Percentiles rank a stretch among this genome's conserved stretches.
Conservation (phyloP, 495 filamentous ascomycete genomes). For the Penicillium paxilli region DNA sequence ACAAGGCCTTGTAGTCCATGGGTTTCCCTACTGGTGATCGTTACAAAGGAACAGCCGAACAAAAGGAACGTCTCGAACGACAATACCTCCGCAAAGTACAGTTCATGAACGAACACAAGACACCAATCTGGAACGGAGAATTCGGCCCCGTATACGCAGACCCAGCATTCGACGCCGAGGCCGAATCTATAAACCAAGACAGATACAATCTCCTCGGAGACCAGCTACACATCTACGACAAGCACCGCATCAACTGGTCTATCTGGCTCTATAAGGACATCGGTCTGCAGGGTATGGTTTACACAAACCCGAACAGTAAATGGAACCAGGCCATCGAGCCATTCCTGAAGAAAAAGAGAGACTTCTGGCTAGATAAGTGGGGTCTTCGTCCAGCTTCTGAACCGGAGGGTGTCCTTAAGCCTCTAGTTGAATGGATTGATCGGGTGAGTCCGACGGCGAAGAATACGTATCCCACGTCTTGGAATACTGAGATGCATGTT, state of each 20-base stretch:
- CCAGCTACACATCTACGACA: slow-evolving; percentile 58
- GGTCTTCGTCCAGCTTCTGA: slow-evolving; percentile 41
- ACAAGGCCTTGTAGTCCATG: slow-evolving; percentile 21
- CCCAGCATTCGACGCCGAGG: slow-evolving; percentile 30
- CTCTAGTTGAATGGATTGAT: slow-evolving; percentile 45
- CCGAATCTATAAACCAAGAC: slow-evolving; percentile 48
- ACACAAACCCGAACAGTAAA: slow-evolving; percentile 43
- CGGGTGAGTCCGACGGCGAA: slow-evolving; percentile 36
- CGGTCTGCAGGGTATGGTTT: slow-evolving; percentile 63
- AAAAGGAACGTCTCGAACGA: slow-evolving; percentile 48
- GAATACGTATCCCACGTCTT: slow-evolving; percentile 53
- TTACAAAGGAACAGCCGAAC: slow-evolving; percentile 53
- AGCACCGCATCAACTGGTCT: slow-evolving; percentile 56
- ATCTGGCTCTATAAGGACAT: slow-evolving; percentile 71
- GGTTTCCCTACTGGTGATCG: slow-evolving; percentile 56
- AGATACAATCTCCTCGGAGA: slow-evolving; percentile 55
- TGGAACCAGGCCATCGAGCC: slow-evolving; percentile 52
- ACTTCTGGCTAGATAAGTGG: slow-evolving; percentile 56
- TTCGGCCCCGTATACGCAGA: slow-evolving; percentile 62
- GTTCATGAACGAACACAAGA: slow-evolving; percentile 54
- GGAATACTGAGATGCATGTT: slow-evolving; percentile 58
- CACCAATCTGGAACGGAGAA: slow-evolving; percentile 67
- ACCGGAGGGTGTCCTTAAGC: slow-evolving; percentile 37
- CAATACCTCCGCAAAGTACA: slow-evolving; percentile 57
- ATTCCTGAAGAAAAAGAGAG: slow-evolving; percentile 57